These are phyloP conservation scores for Botrytis aclada DNA, from an alignment of 2,329 filamentous ascomycete genomes.

Conservation along the genomic window DNA sequence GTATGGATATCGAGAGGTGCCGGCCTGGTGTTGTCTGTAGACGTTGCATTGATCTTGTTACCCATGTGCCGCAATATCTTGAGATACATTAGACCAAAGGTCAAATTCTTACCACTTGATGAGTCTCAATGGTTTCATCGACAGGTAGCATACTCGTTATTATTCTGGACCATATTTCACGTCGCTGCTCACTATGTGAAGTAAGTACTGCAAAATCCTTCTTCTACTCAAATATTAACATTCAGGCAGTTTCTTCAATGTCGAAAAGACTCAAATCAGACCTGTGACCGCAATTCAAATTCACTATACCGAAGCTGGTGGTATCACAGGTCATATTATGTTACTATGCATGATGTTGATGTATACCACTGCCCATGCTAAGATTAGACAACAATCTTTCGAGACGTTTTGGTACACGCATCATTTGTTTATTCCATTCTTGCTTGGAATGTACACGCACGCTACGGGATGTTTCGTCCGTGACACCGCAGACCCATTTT, in stretches of 20 bases:
- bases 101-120: constrained; percentile 87
- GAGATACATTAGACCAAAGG: constrained; percentile 78
- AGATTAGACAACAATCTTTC: constrained; percentile 94
- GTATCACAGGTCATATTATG: constrained; percentile 96
- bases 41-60: constrained; percentile 82
- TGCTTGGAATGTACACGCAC: constrained; percentile 92
- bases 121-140: constrained; percentile 97
- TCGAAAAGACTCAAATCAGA: constrained; percentile 81
- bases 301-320: constrained; percentile 84
- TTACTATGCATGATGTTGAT: constrained; percentile 98
- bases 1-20: constrained; percentile 97
- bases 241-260: constrained; percentile 77
- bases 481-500: constrained; percentile 67
- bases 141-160: constrained; percentile 84
- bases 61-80: constrained; percentile 94
- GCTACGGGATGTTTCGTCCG: constrained; percentile 95
- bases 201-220: constrained; percentile 48
- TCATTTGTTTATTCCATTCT: constrained; percentile 95
- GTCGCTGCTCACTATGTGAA: constrained; percentile 88
- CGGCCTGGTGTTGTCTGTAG: constrained; percentile 78
- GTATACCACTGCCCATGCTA: constrained; percentile 91
- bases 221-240: constrained; percentile 20
- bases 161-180: constrained; percentile 79
- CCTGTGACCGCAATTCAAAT: constrained; percentile 80
- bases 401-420: constrained; percentile 99